Evolutionary conservation across 139 green algal species (phyloP).

Genomic region (Chlorella sp.): DNA sequence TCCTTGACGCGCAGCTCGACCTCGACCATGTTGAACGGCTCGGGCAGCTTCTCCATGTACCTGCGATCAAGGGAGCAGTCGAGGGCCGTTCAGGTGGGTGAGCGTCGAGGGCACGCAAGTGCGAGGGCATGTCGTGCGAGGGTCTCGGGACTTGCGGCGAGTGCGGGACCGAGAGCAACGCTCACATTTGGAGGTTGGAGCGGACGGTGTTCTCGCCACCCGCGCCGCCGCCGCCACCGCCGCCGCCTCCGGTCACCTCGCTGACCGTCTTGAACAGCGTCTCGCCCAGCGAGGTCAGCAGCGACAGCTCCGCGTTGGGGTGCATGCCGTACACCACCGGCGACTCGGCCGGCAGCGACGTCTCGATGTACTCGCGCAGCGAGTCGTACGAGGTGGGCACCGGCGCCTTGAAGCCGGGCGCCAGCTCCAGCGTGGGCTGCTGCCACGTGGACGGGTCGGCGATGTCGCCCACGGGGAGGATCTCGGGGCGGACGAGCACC

Average conservation of each 20-base stretch:
- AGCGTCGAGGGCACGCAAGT: no score
- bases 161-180: no score
- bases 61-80: no score
- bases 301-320: constrained; percentile 75
- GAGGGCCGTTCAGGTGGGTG: no score
- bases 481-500: constrained; percentile 68
- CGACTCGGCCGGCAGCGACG: constrained; percentile 62
- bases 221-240: constrained; percentile 41
- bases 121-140: no score
- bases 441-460: constrained; percentile 38
- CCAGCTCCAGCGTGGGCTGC: constrained; percentile 59
- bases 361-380: constrained; percentile 73
- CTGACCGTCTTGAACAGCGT: constrained; percentile 79
- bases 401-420: constrained; percentile 71
- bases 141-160: no score
- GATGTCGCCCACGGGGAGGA: constrained; percentile 52
- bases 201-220: constrained; percentile 52
- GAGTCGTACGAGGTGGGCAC: constrained; percentile 54
- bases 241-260: constrained; percentile 59
- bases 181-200: constrained; percentile 34
- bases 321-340: constrained; percentile 85
- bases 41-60: constrained; percentile 63
- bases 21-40: constrained; percentile 79
- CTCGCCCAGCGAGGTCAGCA: constrained; percentile 76
- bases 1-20: constrained; percentile 71